Conservation (phyloP, 2,329 filamentous ascomycete species). For the Passalora sequoiae region DNA sequence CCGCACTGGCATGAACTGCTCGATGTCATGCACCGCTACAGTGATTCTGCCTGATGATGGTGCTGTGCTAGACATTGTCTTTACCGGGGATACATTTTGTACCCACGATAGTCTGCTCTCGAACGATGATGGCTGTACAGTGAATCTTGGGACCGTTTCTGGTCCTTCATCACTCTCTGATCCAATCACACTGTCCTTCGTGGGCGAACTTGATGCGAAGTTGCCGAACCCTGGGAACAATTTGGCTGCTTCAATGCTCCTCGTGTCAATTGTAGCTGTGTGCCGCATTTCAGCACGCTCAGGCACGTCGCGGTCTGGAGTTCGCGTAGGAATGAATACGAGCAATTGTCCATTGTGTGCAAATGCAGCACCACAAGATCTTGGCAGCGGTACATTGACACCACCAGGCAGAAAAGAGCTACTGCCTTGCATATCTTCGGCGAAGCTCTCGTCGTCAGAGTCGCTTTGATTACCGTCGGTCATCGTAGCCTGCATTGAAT, state of each 20-base stretch:
- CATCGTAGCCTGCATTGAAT: constrained; percentile 38
- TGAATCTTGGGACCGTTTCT: constrained; percentile 38
- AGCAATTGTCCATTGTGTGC: constrained; percentile 53
- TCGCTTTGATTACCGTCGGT: constrained; percentile 28
- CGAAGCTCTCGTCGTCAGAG: constrained; percentile 63
- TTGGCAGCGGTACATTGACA: constrained; percentile 59
- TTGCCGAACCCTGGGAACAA: constrained; percentile 32
- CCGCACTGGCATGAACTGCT: constrained; percentile 70
- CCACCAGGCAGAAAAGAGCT: constrained; percentile 56
- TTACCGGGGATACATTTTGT: constrained; percentile 31
- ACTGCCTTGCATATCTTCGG: constrained; percentile 38
- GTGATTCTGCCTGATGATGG: constrained; percentile 56
- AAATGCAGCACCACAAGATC: constrained; percentile 55
- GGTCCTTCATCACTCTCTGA: constrained; percentile 8
- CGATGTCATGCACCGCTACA: constrained; percentile 67
- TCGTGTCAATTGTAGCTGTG: constrained; percentile 61
- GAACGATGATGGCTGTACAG: constrained; percentile 45
- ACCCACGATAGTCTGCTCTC: constrained; percentile 32
- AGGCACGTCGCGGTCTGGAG: constrained; percentile 33
- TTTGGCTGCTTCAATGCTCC: constrained; percentile 48
- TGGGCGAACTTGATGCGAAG: constrained; percentile 10
- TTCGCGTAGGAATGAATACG: constrained; percentile 54
- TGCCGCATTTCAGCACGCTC: constrained; percentile 36
- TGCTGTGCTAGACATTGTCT: constrained; percentile 11
- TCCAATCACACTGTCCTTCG: constrained; percentile 8